A percentile compares a stretch with the other conserved stretches of the same genome.
These are phyloP conservation scores for Aspergillus flavus DNA, from an alignment of 2,329 filamentous ascomycete genomes.

Conservation along the genomic window DNA sequence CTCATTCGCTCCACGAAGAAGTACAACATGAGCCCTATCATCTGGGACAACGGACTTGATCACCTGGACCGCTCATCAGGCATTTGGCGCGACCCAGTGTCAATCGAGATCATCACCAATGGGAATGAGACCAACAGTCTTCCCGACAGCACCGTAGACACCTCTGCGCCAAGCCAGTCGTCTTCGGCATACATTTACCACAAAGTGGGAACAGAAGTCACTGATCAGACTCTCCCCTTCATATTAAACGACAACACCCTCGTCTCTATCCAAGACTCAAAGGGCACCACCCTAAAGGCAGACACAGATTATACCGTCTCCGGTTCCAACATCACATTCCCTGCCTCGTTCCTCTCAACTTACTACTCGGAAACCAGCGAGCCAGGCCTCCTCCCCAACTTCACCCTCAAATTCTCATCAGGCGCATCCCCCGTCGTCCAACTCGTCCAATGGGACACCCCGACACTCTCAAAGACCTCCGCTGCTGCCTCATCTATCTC, in stretches of 20 bases:
- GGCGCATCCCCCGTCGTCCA: slow-evolving; percentile 53
- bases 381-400: slow-evolving; percentile 52
- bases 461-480: slow-evolving; percentile 35
- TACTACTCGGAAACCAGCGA: slow-evolving; percentile 46
- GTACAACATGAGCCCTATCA: slow-evolving; percentile 54
- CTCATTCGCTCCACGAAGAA: slow-evolving; percentile 53
- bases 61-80: slow-evolving; percentile 55
- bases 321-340: slow-evolving; percentile 51
- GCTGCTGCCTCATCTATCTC: slow-evolving; percentile 35
- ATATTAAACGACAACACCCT: slow-evolving; percentile 59
- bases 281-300: slow-evolving; percentile 37
- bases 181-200: slow-evolving; percentile 61
- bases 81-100: slow-evolving; percentile 55
- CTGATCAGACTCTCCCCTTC: slow-evolving; percentile 51
- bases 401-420: slow-evolving; percentile 57
- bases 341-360: slow-evolving; percentile 48
- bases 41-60: slow-evolving; percentile 65
- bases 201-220: slow-evolving; percentile 48
- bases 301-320: slow-evolving; percentile 54
- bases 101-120: slow-evolving; percentile 52
- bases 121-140: slow-evolving; percentile 55
- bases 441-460: slow-evolving; percentile 57
- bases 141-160: slow-evolving; percentile 56
- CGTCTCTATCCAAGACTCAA: slow-evolving; percentile 41
- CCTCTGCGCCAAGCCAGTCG: slow-evolving; percentile 46